Conservation (phyloP, 1,284 basidiomycete species). For the Ustilago vetiveriae region DNA sequence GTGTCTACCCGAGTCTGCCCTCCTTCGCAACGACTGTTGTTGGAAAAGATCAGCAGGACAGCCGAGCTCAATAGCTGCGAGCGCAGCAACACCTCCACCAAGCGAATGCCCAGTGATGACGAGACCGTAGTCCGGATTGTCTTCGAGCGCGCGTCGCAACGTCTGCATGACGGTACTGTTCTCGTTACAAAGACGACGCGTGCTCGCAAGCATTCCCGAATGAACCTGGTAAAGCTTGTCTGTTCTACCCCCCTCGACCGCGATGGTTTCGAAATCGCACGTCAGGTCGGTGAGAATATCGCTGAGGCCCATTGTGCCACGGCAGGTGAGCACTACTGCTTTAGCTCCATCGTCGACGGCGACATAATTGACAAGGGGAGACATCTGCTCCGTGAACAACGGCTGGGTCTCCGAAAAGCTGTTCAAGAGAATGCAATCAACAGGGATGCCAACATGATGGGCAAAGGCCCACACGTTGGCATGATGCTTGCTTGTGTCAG, state of each 20-base stretch:
- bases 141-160: conserved; percentile 67
- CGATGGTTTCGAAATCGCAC: conserved; percentile 69
- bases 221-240: conserved; percentile 69
- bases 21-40: conserved; percentile 39
- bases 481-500: conserved; percentile 69
- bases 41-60: conserved; percentile 64
- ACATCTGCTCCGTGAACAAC: conserved; percentile 61
- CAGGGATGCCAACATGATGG: conserved; percentile 70
- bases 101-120: conserved; percentile 70
- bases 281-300: conserved; percentile 72
- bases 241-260: conserved; percentile 68
- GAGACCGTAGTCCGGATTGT: conserved; percentile 70
- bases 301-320: conserved; percentile 70
- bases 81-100: conserved; percentile 70
- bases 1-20: conserved; percentile 5
- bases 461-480: conserved; percentile 69
- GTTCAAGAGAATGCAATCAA: conserved; percentile 70
- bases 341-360: conserved; percentile 69
- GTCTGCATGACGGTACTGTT: conserved; percentile 69
- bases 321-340: conserved; percentile 70
- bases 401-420: conserved; percentile 68
- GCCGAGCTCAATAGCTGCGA: conserved; percentile 67
- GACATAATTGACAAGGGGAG: conserved; percentile 70
- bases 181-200: conserved; percentile 67
- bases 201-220: conserved; percentile 70